phyloP scores from a whole-genome alignment of 371 early-diverging fungal species.

The Mycotypha africana region DNA sequence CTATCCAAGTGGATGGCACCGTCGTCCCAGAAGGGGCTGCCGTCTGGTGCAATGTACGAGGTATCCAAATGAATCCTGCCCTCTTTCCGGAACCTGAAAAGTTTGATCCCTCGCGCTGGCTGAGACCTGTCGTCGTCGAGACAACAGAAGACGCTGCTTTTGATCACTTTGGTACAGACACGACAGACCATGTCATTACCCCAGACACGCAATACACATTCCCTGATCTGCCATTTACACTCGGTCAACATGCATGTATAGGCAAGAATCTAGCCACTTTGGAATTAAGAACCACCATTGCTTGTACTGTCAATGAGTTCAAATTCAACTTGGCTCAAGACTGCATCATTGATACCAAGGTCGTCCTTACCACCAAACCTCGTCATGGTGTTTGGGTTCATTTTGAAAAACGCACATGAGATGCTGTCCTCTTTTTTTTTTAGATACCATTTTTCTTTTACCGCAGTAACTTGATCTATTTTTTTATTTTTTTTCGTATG shows the following conservation, averaged over 20 bases:
- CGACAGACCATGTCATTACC: neutral
- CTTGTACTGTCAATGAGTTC: constrained; percentile 34
- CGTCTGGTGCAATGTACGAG: constrained; percentile 46
- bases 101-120: constrained; percentile 36
- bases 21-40: constrained; percentile 37
- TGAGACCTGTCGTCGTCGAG: constrained; percentile 13
- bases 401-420: constrained; percentile 24
- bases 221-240: constrained; percentile 40
- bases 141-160: constrained; percentile 4
- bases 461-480: no score
- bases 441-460: no score
- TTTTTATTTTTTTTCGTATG: no score
- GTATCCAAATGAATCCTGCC: constrained; percentile 40
- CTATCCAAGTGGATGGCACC: constrained; percentile 30
- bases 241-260: constrained; percentile 41
- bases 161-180: constrained; percentile 8
- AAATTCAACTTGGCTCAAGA: constrained; percentile 23
- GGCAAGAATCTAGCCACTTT: constrained; percentile 42
- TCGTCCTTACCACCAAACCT: constrained; percentile 43
- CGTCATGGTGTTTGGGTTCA: constrained; percentile 38
- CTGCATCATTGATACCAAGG: constrained; percentile 32
- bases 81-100: constrained; percentile 37
- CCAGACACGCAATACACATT: constrained; percentile 35
- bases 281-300: constrained; percentile 38
- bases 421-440: no score